Conservation (phyloP, 306 rosid genomes). For the Vachellia pachyceras region DNA sequence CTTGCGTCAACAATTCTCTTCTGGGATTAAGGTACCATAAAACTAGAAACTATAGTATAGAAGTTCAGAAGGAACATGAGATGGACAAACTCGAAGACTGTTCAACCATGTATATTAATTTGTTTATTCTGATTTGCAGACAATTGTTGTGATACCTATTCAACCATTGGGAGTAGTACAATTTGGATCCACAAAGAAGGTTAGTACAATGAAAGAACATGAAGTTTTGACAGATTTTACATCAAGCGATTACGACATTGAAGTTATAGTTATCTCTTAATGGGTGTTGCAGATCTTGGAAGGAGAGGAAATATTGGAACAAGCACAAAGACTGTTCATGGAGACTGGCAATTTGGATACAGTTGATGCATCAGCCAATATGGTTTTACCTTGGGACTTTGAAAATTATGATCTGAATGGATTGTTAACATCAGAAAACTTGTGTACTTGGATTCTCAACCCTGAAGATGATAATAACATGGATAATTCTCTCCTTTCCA, state of each 20-base stretch:
- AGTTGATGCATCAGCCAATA: constrained; percentile 34
- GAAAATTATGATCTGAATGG: constrained; percentile 53
- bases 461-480: constrained; percentile 27
- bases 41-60: neutral
- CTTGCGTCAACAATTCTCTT: constrained; percentile 60
- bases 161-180: constrained; percentile 67
- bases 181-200: constrained; percentile 83
- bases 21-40: constrained; percentile 79
- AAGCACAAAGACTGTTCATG: constrained; percentile 56
- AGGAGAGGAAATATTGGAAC: constrained; percentile 53
- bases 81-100: neutral
- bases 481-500: constrained; percentile 34
- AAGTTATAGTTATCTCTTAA: constrained; percentile 8
- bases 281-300: constrained; percentile 61
- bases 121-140: constrained; percentile 55
- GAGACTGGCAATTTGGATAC: constrained; percentile 43
- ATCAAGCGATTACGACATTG: neutral
- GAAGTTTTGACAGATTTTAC: neutral
- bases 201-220: constrained; percentile 36
- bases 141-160: constrained; percentile 67
- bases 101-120: constrained; percentile 36
- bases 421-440: constrained; percentile 55
- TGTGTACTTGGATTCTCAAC: constrained; percentile 44
- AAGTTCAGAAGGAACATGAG: neutral
- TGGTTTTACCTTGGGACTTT: constrained; percentile 41